A percentile compares a stretch with the other conserved stretches of the same genome.
Conservation (phyloP, 2,329 filamentous ascomycete genomes). For the Alternaria incomplexa region DNA sequence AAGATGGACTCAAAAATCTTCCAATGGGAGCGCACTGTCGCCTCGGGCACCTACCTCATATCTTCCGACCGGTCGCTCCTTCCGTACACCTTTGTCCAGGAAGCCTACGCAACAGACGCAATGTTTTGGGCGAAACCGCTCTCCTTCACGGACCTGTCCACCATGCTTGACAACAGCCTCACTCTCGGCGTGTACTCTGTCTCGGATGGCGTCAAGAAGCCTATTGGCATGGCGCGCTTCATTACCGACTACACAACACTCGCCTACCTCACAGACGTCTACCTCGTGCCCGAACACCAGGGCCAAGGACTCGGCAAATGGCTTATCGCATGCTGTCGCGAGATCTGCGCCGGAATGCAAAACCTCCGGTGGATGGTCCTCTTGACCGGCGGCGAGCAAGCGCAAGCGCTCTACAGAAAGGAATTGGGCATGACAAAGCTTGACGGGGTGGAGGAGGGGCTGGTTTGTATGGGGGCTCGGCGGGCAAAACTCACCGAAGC, state of each 20-base stretch:
- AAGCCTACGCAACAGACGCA: constrained; percentile 32
- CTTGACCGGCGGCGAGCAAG: constrained; percentile 32
- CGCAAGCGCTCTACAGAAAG: constrained; percentile 32
- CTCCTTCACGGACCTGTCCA: constrained; percentile 18
- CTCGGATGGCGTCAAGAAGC: constrained; percentile 28
- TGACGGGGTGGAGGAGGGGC: constrained; percentile 23
- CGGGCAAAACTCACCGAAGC: constrained; percentile 23
- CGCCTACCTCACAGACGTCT: constrained; percentile 73
- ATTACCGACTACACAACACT: constrained; percentile 74
- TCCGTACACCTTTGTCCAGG: constrained; percentile 37
- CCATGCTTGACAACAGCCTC: constrained; percentile 42
- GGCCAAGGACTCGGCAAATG: constrained; percentile 68
- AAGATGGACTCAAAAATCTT: constrained; percentile 26
- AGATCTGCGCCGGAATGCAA: constrained; percentile 64
- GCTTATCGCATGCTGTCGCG: constrained; percentile 67
- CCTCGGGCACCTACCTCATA: constrained; percentile 31
- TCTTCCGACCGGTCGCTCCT: constrained; percentile 36
- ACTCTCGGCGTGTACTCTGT: constrained; percentile 39
- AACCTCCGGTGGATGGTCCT: constrained; percentile 57
- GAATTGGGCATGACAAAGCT: constrained; percentile 38
- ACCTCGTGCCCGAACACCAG: constrained; percentile 66
- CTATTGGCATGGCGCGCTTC: constrained; percentile 67
- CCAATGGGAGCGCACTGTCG: constrained; percentile 32
- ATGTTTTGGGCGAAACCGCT: constrained; percentile 43
- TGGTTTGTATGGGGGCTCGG: constrained; percentile 35